Percentiles rank a stretch among this genome's conserved stretches.
Evolutionary conservation across 352 stramenopile species (phyloP).

Genomic region (Globisporangium camurandrum): DNA sequence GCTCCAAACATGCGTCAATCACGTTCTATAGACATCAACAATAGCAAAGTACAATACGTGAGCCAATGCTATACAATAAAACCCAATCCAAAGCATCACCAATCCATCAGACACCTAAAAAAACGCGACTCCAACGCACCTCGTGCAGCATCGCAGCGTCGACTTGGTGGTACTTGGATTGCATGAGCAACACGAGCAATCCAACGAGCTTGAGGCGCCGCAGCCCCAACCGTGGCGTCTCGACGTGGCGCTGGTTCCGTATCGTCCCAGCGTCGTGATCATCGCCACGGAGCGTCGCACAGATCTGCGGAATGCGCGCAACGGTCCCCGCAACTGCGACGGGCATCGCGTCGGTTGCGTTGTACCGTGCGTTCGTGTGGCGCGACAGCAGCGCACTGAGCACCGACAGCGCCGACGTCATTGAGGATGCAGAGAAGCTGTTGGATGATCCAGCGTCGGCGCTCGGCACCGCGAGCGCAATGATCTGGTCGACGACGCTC

Average conservation of each 20-base stretch:
- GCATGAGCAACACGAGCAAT: conserved; percentile 69
- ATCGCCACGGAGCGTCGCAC: conserved; percentile 47
- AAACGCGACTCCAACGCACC: too few species aligned
- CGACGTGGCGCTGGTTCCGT: conserved; percentile 65
- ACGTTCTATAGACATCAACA: conserved; percentile 22
- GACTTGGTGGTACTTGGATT: conserved; percentile 80
- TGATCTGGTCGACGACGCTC: conserved; percentile 63
- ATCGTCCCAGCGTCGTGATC: conserved; percentile 59
- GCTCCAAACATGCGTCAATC: conserved; percentile 66
- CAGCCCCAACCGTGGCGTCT: conserved; percentile 63
- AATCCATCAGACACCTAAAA: not conserved
- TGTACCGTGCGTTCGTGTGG: conserved; percentile 74
- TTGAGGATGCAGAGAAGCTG: conserved; percentile 49
- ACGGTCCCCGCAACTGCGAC: conserved; percentile 44
- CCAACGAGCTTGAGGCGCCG: conserved; percentile 78
- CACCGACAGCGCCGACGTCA: conserved; percentile 74
- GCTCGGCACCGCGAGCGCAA: conserved; percentile 26
- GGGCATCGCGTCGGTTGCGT: conserved; percentile 51
- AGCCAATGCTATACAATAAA: conserved; percentile 1
- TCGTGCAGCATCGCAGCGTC: conserved; percentile 58
- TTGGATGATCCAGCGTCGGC: too few species aligned
- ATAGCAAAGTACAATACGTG: too few species aligned
- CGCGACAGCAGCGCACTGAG: conserved; percentile 69
- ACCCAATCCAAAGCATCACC: not conserved
- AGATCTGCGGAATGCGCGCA: conserved; percentile 56